Evolutionary conservation across 1,284 basidiomycete genomes (phyloP).

Genomic region (Moesziomyces parantarcticus): DNA sequence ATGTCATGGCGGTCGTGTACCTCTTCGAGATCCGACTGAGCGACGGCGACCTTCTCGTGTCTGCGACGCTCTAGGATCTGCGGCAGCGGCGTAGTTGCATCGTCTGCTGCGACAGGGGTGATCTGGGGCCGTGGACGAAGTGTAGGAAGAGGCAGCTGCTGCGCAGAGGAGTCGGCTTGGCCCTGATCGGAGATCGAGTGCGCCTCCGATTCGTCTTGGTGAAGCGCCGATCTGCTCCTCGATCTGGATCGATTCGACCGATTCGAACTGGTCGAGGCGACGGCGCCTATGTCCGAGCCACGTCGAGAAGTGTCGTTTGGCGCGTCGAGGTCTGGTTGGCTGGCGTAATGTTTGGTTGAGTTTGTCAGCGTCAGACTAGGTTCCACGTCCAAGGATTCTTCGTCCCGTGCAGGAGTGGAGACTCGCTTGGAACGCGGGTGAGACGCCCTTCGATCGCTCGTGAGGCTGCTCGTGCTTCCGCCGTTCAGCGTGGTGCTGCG

Average conservation of each 20-base stretch:
- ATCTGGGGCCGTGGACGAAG: slow-evolving; percentile 25
- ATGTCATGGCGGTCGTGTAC: slow-evolving; percentile 55
- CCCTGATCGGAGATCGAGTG: slow-evolving; percentile 1
- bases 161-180: background rate
- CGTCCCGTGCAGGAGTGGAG: slow-evolving; percentile 10
- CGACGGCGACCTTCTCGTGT: slow-evolving; percentile 29
- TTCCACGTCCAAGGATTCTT: background rate
- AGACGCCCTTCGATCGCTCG: slow-evolving; percentile 9
- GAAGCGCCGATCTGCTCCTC: slow-evolving; percentile 27
- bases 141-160: background rate
- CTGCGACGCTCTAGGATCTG: slow-evolving; percentile 33
- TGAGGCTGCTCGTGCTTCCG: slow-evolving; percentile 2
- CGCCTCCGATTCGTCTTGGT: slow-evolving; percentile 9
- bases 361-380: background rate
- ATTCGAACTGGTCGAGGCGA: slow-evolving; percentile 10
- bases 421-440: slow-evolving; percentile 6
- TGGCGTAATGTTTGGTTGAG: slow-evolving; percentile 6
- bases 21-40: slow-evolving; percentile 46
- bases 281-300: background rate
- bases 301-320: slow-evolving; percentile 15
- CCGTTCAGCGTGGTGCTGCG: slow-evolving; percentile 19
- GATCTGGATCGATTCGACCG: slow-evolving; percentile 26
- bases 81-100: slow-evolving; percentile 16
- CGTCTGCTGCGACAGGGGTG: slow-evolving; percentile 25
- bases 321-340: slow-evolving; percentile 11